Evolutionary conservation across 73 alveolate genomes (phyloP), one percentile per base, ranked within the genome.

Genomic region (Blepharisma stoltei): DNA sequence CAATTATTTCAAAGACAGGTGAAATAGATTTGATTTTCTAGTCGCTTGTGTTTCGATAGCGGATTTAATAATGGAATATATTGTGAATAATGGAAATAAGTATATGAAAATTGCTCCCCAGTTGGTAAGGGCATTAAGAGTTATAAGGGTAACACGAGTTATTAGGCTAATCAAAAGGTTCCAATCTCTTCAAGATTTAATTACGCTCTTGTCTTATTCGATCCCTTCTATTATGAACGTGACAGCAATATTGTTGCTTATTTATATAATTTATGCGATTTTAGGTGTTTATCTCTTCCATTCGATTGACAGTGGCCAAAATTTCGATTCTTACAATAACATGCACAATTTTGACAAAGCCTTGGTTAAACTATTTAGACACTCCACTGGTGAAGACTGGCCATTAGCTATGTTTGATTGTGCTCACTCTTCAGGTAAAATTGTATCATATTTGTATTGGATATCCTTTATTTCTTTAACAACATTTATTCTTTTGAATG

Each of bases 21-120:
- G 98, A 97, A 96, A 96, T 81, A 81, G 66, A 80, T 96, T 96
- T 80, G 99, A 96, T 78, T 94, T 94, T 70, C 92, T 93, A 80
- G 99, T 96, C 20, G 99, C 94, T 6, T 46, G 83, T 6, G 92
- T 98, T 6, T 83, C 97, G 60, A 54, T 92, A 38, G 75, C 88
- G n/a, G 98, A 96, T 86, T 85, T 96, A 7, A 52, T 91, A 25
- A 76, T 96, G 76, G 81, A 80, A 47, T 80, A 78, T 55, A 81
- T 90, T 78, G 94, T 95, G 6, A 67, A 80, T 1, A 71, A 88
- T 50, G 82, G 86, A 32, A 86, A 89, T 69, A 8, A 25, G 53
- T 76, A 89, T 67, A 49, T 92, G 7, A 54, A 90, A 67, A 89
- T 86, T 6, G 98, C 97, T 6, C 98, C 98, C 6, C 90, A 96